Base-by-base conservation (phyloP, 768 basidiomycete genomes). In the Lactarius evosmus region DNA sequence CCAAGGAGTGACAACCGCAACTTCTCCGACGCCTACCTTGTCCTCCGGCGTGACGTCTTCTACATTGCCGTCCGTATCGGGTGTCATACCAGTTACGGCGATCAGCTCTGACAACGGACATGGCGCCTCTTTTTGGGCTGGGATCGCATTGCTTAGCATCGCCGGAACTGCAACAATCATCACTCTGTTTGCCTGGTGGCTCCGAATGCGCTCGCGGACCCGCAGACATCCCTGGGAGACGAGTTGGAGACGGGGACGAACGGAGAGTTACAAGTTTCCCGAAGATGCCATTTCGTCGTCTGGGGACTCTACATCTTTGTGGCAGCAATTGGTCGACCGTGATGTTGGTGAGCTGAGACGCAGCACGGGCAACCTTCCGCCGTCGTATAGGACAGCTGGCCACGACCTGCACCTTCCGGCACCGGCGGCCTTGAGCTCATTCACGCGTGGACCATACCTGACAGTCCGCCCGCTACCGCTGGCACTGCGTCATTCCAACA, bases 111-210 rank as follows among this genome's bases (percentile, higher is more conserved):
- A 33, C 9, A 52, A 44, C 4, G n/a, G 62, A 5, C 59, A 68
- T 14, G 56, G 58, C 16, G 66, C 67, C 22, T 56, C 66, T 19
- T 62, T 72, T 51, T 70, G 70, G 53, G 55, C 67, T 30, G 71
- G 70, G 3, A 69, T 74, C 32, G 71, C 72, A 4, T 65, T 74
- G 22, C 65, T 67, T 4, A 56, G 61, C 14, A 61, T 74, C 4
- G 69, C 70, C 3, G 69, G 40, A 7, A 33, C 65, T 7, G 71
- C 66, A 7, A 54, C 69, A 19, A 12, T 73, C 38, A 60, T 72
- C 2, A 67, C 70, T 0, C 44, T 73, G 29, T 38, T 71, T 19
- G 40, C 60, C 7, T 75, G 72, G 70, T 70, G 70, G 67, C 56
- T 70, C 11, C 72, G 73, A 27, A 68, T 65, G 17, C 69, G 70